These are phyloP conservation scores for Tephrocybe sp. DNA, from an alignment of 768 basidiomycete genomes.

Conservation along the genomic window DNA sequence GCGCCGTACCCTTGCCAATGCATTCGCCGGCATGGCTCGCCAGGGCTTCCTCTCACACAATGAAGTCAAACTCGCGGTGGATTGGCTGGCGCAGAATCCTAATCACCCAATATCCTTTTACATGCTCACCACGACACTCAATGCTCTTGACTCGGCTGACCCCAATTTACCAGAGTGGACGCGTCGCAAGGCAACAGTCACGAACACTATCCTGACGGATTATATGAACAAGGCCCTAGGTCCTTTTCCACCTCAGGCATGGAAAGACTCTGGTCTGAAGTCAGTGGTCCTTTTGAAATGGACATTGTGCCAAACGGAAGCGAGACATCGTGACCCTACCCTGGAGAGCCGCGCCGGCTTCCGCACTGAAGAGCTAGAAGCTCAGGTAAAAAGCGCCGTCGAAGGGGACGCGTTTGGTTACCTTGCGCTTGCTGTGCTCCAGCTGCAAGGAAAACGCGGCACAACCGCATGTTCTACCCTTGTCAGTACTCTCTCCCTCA, in stretches of 20 bases:
- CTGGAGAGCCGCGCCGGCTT: constrained; percentile 67
- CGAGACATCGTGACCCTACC: constrained; percentile 64
- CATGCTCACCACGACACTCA: constrained; percentile 62
- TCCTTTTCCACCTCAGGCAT: constrained; percentile 40
- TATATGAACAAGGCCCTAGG: constrained; percentile 63
- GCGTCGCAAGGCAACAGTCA: constrained; percentile 47
- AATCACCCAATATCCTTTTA: constrained; percentile 71
- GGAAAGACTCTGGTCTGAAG: constrained; percentile 73
- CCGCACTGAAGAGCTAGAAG: constrained; percentile 78
- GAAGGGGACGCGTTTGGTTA: constrained; percentile 81
- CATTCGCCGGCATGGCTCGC: constrained; percentile 61
- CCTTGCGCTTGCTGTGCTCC: constrained; percentile 58
- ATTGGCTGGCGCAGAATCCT: constrained; percentile 69
- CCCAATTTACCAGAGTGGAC: constrained; percentile 45
- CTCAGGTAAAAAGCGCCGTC: constrained; percentile 79
- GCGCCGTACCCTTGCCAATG: constrained; percentile 63
- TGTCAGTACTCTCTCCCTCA: constrained; percentile 30
- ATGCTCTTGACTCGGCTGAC: constrained; percentile 66
- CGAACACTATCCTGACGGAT: constrained; percentile 43
- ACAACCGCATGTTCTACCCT: constrained; percentile 34
- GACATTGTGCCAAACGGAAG: constrained; percentile 82
- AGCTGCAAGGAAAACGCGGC: constrained; percentile 48
- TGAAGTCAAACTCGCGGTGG: constrained; percentile 65
- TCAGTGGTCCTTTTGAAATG: constrained; percentile 80
- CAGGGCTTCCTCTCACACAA: constrained; percentile 57